Evolutionary conservation across 2,329 filamentous ascomycete species (phyloP).

Genomic region (Pestalotiopsis sp.): DNA sequence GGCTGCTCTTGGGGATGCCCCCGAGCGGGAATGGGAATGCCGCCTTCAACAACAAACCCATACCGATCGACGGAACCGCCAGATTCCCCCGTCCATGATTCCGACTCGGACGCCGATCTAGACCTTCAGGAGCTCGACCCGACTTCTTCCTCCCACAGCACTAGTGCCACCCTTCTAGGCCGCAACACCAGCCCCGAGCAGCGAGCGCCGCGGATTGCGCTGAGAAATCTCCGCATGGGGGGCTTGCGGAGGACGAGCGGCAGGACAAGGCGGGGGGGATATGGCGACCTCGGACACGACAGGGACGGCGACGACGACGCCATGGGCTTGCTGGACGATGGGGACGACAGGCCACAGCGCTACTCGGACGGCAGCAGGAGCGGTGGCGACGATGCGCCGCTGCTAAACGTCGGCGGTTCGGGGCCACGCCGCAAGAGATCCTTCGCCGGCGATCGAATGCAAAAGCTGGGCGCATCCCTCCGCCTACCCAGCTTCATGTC

Average conservation of each 20-base stretch:
- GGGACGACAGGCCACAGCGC: slow-evolving; percentile 54
- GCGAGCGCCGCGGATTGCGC: slow-evolving; percentile 64
- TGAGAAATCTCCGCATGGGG: slow-evolving; percentile 71
- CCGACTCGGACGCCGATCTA: slow-evolving; percentile 77
- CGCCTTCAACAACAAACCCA: slow-evolving; percentile 47
- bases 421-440: slow-evolving; percentile 35
- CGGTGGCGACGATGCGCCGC: slow-evolving; percentile 73
- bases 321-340: slow-evolving; percentile 67
- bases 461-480: slow-evolving; percentile 54
- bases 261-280: slow-evolving; percentile 54
- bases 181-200: slow-evolving; percentile 52
- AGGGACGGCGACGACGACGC: slow-evolving; percentile 67
- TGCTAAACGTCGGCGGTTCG: slow-evolving; percentile 56
- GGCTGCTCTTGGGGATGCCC: slow-evolving; percentile 29
- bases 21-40: slow-evolving; percentile 52
- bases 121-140: slow-evolving; percentile 82
- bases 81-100: slow-evolving; percentile 68
- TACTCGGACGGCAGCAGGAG: slow-evolving; percentile 63
- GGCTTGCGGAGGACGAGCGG: slow-evolving; percentile 60
- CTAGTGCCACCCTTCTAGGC: slow-evolving; percentile 41
- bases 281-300: slow-evolving; percentile 62
- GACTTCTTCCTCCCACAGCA: slow-evolving; percentile 38
- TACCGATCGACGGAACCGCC: slow-evolving; percentile 62
- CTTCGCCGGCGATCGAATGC: slow-evolving; percentile 43
- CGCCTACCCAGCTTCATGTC: slow-evolving; percentile 72